Base-by-base conservation (phyloP, 1,284 basidiomycete genomes). In the Neonothopanus nambi region DNA sequence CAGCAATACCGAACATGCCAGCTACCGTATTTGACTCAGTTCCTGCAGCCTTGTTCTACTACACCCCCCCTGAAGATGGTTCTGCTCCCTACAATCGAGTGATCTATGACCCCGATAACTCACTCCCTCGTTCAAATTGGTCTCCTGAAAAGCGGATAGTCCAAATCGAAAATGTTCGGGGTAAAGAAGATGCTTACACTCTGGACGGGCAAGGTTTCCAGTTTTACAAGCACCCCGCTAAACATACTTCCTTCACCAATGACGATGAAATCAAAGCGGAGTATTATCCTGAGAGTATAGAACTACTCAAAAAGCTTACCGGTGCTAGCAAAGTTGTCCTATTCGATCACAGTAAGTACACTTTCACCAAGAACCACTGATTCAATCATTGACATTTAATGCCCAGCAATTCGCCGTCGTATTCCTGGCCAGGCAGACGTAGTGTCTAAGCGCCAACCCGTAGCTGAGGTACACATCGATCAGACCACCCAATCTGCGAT, bases 141-240 rank as follows among this genome's bases (percentile, higher is more conserved):
- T 18, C 15, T 12, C 33, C 45, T 28, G 46, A 37, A 21, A 48
- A 54, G 20, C 20, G 48, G 36, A 43, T 24, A 13, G 33, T 48
- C 33, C 39, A 54, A n/a, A 61, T 73, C 18, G 61, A 71, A 47
- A 65, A 82, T 57, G 47, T 79, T 36, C 72, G 79, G 12, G 79
- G 76, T 2, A 74, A 71, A 48, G 75, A 78, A 58, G 62, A 65
- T 54, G 53, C 65, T 1, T 71, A 73, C 52, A 67, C 64, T n/a
- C 72, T 81, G 17, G 79, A 84, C 57, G 72, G 59, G 3, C 65
- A 78, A 1, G 82, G 81, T 1, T 83, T 82, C 65, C 74, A 76
- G 55, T 77, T 69, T 57, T 62, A 66, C 47, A 59, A 64, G 11
- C 38, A 46, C 38, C 56, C 63, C 5, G 38, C 67, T 3, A 62